Percentiles rank a stretch among this genome's conserved stretches.
Evolutionary conservation across 148 eudicot genomes (phyloP).

Genomic region (Nepenthes mirabilis): DNA sequence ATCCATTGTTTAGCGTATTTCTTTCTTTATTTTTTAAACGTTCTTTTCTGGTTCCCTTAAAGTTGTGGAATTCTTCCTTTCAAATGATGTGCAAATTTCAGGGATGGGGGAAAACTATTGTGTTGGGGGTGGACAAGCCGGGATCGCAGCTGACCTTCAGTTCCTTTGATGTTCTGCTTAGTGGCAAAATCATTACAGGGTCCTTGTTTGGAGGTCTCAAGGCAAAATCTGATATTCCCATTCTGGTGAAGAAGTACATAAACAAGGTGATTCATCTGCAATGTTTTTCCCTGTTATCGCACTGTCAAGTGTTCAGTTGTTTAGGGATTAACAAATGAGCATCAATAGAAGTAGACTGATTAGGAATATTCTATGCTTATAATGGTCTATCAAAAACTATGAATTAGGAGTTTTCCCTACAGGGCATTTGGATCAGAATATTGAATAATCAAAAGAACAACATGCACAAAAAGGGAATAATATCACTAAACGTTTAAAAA

Average conservation of each 20-base stretch:
- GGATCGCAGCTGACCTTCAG: conserved; percentile 32
- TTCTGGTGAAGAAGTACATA: conserved; percentile 55
- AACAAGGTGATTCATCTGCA: conserved; percentile 40
- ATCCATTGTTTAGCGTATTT: too few species aligned
- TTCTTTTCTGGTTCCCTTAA: not conserved
- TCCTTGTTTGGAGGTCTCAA: conserved; percentile 80
- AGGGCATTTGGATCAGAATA: too few species aligned
- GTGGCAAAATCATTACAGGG: conserved; percentile 45
- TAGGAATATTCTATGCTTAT: too few species aligned
- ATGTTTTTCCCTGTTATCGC: too few species aligned
- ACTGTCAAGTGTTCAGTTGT: too few species aligned
- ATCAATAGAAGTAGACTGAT: too few species aligned
- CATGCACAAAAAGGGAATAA: too few species aligned
- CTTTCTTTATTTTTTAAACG: too few species aligned
- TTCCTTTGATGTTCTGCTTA: conserved; percentile 40
- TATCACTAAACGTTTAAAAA: too few species aligned
- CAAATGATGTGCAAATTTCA: conserved; percentile 8
- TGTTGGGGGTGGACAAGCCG: conserved; percentile 79
- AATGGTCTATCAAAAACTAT: not conserved
- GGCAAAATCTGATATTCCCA: conserved; percentile 65
- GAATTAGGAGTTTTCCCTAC: not conserved
- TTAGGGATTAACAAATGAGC: too few species aligned
- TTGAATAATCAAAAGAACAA: too few species aligned
- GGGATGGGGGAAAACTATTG: conserved; percentile 96
- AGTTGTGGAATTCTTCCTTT: not conserved